phyloP scores from a whole-genome alignment of 2,329 filamentous ascomycete genomes.

The Neoascochyta sp. region DNA sequence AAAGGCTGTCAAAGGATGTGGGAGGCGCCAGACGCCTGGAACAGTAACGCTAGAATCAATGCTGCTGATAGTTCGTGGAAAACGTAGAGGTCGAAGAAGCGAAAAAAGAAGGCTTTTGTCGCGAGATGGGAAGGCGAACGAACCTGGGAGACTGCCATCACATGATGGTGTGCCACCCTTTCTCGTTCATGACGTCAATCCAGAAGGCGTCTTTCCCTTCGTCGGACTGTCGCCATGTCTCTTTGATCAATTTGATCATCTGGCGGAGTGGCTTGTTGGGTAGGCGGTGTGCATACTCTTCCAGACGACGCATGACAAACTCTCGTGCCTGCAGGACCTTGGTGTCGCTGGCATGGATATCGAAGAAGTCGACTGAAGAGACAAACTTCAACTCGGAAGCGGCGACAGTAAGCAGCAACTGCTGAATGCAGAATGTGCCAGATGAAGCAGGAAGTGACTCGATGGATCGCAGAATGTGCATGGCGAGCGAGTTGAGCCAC shows the following conservation, averaged over 20 bases:
- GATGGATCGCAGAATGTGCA: slow-evolving; percentile 50
- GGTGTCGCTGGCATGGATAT: slow-evolving; percentile 42
- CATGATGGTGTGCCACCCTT: slow-evolving; percentile 56
- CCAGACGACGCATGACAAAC: slow-evolving; percentile 50
- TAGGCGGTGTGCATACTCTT: slow-evolving; percentile 44
- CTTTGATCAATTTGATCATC: slow-evolving; percentile 50
- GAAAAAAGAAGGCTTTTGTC: too few relatives aligned
- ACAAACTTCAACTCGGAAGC: slow-evolving; percentile 51
- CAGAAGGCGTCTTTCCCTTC: slow-evolving; percentile 51
- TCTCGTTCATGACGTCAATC: slow-evolving; percentile 57
- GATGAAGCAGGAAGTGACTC: slow-evolving; percentile 51
- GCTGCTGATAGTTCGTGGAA: too few relatives aligned
- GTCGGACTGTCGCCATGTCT: slow-evolving; percentile 53
- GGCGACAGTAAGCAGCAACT: slow-evolving; percentile 50
- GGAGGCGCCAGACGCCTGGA: too few relatives aligned
- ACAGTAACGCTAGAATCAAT: too few relatives aligned
- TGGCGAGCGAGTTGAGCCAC: slow-evolving; percentile 51
- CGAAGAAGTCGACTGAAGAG: slow-evolving; percentile 36
- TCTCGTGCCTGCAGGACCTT: slow-evolving; percentile 45
- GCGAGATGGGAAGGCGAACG: too few relatives aligned
- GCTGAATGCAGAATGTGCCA: slow-evolving; percentile 53
- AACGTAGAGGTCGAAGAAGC: too few relatives aligned
- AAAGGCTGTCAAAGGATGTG: too few relatives aligned
- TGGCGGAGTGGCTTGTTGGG: slow-evolving; percentile 52
- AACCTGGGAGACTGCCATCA: too few relatives aligned